Evolutionary conservation across 83 land plant genomes (phyloP), one percentile per base, ranked within the genome.

Genomic region (Thuja plicata): DNA sequence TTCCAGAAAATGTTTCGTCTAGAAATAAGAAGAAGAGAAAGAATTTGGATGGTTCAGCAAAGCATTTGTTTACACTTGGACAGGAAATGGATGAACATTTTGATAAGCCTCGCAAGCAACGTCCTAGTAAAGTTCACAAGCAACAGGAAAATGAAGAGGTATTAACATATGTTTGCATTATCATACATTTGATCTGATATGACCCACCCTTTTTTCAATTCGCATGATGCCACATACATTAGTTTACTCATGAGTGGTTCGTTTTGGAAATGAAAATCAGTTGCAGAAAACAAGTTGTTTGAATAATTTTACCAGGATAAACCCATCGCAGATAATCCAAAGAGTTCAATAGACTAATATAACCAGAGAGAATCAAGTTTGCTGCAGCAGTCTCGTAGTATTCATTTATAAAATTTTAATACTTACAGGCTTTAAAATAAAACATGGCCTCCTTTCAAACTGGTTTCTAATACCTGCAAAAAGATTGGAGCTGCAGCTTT

Each of bases 11-110:
- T 66, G 30, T 24, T 66, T 24, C 71, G 83, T 83, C 54, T 46
- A 46, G 15, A 24, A 83, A 83, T 15, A 83, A 83, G 55, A n/a
- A n/a, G n/a, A 83, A 46, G 34, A 27, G 85, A 11, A 83, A 83
- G 85, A 43, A 30, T 83, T 13, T 12, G 35, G 85, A 46, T 1
- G 27, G 85, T 83, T 83, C 55, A 43, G 85, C 48, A n/a, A 83
- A 83, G 27, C 85, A 83, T 32, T 13, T 11, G 85, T 83, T 83
- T 82, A 82, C 85, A 3, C 34, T 83, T 83, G 85, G 43, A 12
- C 85, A 83, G 85, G 85, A 82, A 83, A 83, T 83, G 85, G 85
- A 83, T 83, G 55, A 52, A 46, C 35, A 45, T 27, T 83, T 83
- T 83, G n/a, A 83, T 83, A 83, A 30, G 46, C 85, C 85, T 46